Conservation (phyloP, 352 stramenopile species). For the Elongisporangium undulatum region DNA sequence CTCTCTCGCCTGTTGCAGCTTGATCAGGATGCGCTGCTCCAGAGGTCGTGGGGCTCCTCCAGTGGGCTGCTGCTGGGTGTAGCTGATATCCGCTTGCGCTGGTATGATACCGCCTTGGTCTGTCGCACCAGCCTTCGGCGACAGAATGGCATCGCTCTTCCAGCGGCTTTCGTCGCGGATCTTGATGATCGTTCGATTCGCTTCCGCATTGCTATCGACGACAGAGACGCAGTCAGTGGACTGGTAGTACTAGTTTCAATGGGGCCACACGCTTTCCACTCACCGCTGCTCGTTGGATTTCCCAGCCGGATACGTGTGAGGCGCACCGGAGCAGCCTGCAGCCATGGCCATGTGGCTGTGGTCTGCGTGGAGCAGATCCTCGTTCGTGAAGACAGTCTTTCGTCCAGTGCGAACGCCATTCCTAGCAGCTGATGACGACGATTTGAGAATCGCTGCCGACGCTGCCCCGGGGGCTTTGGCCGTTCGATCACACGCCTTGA, state of each 20-base stretch:
- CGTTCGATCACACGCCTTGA: slow-evolving; percentile 44
- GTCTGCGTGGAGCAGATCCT: slow-evolving; percentile 14
- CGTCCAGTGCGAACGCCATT: slow-evolving; percentile 44
- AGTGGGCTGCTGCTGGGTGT: background rate
- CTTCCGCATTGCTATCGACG: slow-evolving; percentile 55
- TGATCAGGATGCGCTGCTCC: slow-evolving; percentile 51
- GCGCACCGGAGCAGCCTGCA: background rate
- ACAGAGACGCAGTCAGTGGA: slow-evolving; percentile 2
- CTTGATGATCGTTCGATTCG: slow-evolving; percentile 57
- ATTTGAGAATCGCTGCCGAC: background rate
- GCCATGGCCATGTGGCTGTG: slow-evolving; percentile 5
- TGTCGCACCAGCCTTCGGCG: slow-evolving; percentile 6
- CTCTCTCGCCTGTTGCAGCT: slow-evolving; percentile 59
- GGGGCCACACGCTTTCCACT: background rate
- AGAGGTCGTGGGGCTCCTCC: slow-evolving; percentile 19
- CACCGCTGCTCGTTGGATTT: slow-evolving; percentile 76
- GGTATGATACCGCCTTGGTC: background rate
- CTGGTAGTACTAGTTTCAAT: background rate
- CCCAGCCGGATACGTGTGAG: slow-evolving; percentile 29
- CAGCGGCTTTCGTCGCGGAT: slow-evolving; percentile 63
- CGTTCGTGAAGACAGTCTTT: slow-evolving; percentile 38
- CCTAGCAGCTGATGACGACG: background rate
- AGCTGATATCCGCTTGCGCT: background rate
- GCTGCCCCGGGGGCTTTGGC: slow-evolving; percentile 15
- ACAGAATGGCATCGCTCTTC: slow-evolving; percentile 46